Evolutionary conservation across 1,284 basidiomycete genomes (phyloP).

Genomic region (Trametes versicolor): DNA sequence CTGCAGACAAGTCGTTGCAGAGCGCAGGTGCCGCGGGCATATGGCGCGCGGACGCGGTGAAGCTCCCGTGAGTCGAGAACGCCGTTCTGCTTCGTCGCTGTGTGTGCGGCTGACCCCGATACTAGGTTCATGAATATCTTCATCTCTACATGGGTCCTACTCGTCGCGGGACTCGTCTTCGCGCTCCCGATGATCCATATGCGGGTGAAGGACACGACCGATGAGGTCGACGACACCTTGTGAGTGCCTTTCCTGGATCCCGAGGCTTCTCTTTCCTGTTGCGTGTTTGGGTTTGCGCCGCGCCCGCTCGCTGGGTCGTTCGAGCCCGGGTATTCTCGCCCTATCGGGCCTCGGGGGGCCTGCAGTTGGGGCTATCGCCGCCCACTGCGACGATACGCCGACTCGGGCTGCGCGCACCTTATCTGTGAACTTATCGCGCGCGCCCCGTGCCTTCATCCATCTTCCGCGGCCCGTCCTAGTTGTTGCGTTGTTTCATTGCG

Average conservation of each 20-base stretch:
- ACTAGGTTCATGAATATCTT: constrained; percentile 55
- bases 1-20: constrained; percentile 54
- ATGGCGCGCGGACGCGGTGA: constrained; percentile 54
- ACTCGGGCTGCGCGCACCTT: not conserved
- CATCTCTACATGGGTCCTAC: constrained; percentile 54
- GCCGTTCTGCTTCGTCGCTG: not conserved
- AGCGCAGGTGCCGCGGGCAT: constrained; percentile 55
- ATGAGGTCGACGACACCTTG: constrained; percentile 43
- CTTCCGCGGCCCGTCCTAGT: not conserved
- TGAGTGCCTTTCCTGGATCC: constrained; percentile 27
- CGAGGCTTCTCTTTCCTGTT: not conserved
- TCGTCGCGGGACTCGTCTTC: constrained; percentile 52
- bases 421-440: constrained; percentile 7
- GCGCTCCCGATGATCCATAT: constrained; percentile 58
- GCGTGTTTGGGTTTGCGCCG: not conserved
- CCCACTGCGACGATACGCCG: not conserved
- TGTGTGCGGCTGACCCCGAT: constrained; percentile 11
- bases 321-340: not conserved
- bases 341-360: not conserved
- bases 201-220: constrained; percentile 51
- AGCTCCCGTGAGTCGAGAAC: constrained; percentile 46
- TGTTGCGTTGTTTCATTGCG: not conserved
- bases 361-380: not conserved
- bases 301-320: not conserved
- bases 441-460: no score